Base-by-base conservation (phyloP, 148 eudicot genomes). In the Camellia granthamiana region DNA sequence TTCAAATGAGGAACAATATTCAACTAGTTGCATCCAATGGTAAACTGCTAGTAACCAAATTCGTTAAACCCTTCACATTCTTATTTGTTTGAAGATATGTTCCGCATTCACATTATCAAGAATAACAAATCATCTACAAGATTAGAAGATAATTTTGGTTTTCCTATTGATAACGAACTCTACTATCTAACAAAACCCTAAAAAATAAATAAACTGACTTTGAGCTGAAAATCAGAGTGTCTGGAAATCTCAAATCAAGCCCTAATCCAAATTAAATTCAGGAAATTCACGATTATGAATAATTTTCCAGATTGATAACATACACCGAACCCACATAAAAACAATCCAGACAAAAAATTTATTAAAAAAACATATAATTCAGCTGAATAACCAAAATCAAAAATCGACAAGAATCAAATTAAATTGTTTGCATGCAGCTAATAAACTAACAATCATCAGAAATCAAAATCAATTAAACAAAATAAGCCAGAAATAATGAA, bases 171-270 rank as follows among this genome's bases (percentile, higher is more conserved):
- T 2, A 64, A 64, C 42, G 51, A 47, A 49, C 58, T 51, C 59
- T 18, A n/a, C 5, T 41, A 41, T 42, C n/a, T 41, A 64, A 1
- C 21, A 6, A 6, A 76, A 60, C 21, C 54, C 47, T 1, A 54
- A 64, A 19, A 62, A 16, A 7, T 12, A 62, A 16, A 7, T 12
- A 11, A 44, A 76, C 9, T 14, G 21, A 47, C 59, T 23, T 5
- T 1, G 19, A 23, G 69, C 69, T 47, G 44, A 16, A 77, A 16
- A 47, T 64, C 71, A 72, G 42, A 51, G 59, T 13, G 46, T 3
- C 46, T 64, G n/a, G 41, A 62, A 21, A 44, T 63, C 79, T 64
- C 78, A 64, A 77, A 76, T 63, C 71, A 77, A 64, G 5, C 62
- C 42, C 52, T 41, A n/a, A 0, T 16, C 19, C 59, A 49, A 2